A percentile compares a stretch with the other conserved stretches of the same genome.
phyloP scores from a whole-genome alignment of 371 early-diverging fungal genomes.

The Actinomortierella wolfii region DNA sequence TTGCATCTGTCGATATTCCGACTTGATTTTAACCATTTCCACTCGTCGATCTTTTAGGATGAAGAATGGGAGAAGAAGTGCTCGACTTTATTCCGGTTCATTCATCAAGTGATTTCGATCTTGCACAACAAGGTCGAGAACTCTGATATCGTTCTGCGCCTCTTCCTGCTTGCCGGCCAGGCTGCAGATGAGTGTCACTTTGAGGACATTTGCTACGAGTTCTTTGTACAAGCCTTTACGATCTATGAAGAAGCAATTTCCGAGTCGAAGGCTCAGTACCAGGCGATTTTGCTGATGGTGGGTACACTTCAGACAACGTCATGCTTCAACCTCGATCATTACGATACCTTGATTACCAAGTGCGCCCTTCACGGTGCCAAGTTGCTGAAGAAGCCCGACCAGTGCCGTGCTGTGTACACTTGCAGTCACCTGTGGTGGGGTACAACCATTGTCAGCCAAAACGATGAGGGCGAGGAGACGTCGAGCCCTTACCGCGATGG shows the following conservation, averaged over 20 bases:
- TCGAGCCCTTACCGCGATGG: constrained; percentile 71
- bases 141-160: constrained; percentile 75
- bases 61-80: constrained; percentile 71
- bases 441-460: constrained; percentile 49
- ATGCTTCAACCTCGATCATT: constrained; percentile 81
- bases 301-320: constrained; percentile 78
- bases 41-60: constrained; percentile 38
- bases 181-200: constrained; percentile 80
- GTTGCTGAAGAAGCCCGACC: constrained; percentile 90
- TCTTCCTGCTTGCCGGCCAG: constrained; percentile 83
- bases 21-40: neutral
- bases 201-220: constrained; percentile 90
- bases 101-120: constrained; percentile 75
- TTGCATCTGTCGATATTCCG: too few relatives aligned
- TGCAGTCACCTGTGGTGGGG: constrained; percentile 91
- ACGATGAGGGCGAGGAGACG: constrained; percentile 42
- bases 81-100: constrained; percentile 69
- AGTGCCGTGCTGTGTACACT: constrained; percentile 80
- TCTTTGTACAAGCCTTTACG: constrained; percentile 91
- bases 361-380: constrained; percentile 85
- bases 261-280: constrained; percentile 85
- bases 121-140: constrained; percentile 70
- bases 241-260: constrained; percentile 91
- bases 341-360: constrained; percentile 88
- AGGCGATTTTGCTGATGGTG: constrained; percentile 81